phyloP scores from a whole-genome alignment of 441 rosid genomes.

The Adansonia gregorii region DNA sequence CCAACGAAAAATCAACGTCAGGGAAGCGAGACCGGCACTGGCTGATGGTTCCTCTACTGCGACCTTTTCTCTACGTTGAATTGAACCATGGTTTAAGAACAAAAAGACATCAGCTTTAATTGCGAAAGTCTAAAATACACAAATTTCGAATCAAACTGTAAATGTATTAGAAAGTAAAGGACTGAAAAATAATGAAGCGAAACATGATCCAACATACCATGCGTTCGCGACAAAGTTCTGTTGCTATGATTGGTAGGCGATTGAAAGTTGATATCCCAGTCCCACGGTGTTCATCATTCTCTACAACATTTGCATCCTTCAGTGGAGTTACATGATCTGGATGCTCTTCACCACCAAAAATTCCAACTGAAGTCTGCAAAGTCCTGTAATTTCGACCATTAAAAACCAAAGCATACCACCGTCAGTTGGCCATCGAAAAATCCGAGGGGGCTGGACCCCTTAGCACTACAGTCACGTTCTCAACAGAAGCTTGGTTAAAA shows the following conservation, averaged over 20 bases:
- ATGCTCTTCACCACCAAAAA: background rate
- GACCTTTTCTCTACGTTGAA: slow-evolving; percentile 62
- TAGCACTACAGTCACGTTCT: too few relatives aligned
- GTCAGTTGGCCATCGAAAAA: background rate
- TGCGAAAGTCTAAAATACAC: too few relatives aligned
- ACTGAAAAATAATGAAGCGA: background rate
- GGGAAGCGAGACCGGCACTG: slow-evolving; percentile 52
- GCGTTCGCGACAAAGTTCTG: slow-evolving; percentile 80
- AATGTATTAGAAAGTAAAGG: background rate
- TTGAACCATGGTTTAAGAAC: background rate
- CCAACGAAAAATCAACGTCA: slow-evolving; percentile 72
- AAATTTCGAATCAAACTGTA: too few relatives aligned
- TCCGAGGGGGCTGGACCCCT: too few relatives aligned
- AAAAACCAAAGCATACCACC: background rate
- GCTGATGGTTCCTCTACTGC: slow-evolving; percentile 57
- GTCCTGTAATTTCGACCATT: slow-evolving; percentile 3
- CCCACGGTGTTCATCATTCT: background rate
- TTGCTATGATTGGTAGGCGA: slow-evolving; percentile 64
- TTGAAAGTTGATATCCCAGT: slow-evolving; percentile 32
- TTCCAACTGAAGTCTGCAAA: slow-evolving; percentile 16
- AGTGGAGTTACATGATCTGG: too few relatives aligned
- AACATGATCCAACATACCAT: slow-evolving; percentile 41
- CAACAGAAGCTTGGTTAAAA: too few relatives aligned
- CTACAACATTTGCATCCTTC: background rate
- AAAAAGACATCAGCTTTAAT: background rate